Percentiles rank a stretch among this genome's conserved stretches.
Evolutionary conservation across 495 filamentous ascomycete species (phyloP).

Genomic region (Xylaria nigripes): DNA sequence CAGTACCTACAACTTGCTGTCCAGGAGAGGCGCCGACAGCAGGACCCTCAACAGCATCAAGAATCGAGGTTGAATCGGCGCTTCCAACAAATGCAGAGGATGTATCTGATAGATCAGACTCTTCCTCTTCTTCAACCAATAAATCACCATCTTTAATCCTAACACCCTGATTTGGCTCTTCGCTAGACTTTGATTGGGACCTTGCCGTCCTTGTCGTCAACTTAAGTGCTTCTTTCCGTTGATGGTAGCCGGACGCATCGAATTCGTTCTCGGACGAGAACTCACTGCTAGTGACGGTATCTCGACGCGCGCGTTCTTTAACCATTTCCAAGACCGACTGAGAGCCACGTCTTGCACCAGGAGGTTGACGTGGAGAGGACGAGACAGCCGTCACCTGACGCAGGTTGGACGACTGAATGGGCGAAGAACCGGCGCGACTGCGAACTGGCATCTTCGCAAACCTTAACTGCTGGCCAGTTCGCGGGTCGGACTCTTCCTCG

Average conservation of each 20-base stretch:
- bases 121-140: slow-evolving; percentile 46
- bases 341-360: slow-evolving; percentile 53
- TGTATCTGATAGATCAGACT: slow-evolving; percentile 49
- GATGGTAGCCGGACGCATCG: slow-evolving; percentile 57
- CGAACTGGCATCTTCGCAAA: slow-evolving; percentile 93
- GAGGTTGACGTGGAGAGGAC: slow-evolving; percentile 26
- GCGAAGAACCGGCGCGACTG: slow-evolving; percentile 77
- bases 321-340: slow-evolving; percentile 65
- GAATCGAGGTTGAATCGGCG: slow-evolving; percentile 46
- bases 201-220: slow-evolving; percentile 29
- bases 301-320: slow-evolving; percentile 66
- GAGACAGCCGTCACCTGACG: slow-evolving; percentile 35
- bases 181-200: slow-evolving; percentile 37
- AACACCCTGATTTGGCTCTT: slow-evolving; percentile 33
- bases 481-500: slow-evolving; percentile 74
- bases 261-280: slow-evolving; percentile 86
- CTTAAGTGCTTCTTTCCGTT: slow-evolving; percentile 43
- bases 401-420: slow-evolving; percentile 55
- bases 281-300: slow-evolving; percentile 87
- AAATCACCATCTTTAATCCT: slow-evolving; percentile 46
- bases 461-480: slow-evolving; percentile 71
- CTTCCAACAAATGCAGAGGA: slow-evolving; percentile 46
- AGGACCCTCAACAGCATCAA: slow-evolving; percentile 42
- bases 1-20: slow-evolving; percentile 44
- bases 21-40: slow-evolving; percentile 39